Evolutionary conservation across 106 monocot genomes (phyloP).

Genomic region (Triglochin maritima): DNA sequence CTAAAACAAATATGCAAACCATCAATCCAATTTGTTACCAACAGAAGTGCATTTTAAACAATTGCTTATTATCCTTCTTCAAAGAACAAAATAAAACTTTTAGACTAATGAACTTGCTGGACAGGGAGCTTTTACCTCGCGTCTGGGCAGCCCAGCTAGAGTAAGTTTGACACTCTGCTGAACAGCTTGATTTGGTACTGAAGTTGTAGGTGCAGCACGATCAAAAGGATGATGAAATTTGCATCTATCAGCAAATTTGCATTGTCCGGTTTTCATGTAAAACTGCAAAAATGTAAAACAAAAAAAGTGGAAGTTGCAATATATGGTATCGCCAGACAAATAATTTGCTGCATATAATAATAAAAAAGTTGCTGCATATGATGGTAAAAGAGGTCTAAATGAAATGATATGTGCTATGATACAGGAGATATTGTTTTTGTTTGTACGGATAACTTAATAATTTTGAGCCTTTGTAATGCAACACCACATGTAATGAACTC

Average conservation of each 20-base stretch:
- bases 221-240: slow-evolving; percentile 75
- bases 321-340: neutral
- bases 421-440: no score
- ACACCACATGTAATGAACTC: no score
- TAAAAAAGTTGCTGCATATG: no score
- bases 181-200: slow-evolving; percentile 14
- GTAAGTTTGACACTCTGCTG: slow-evolving; percentile 48
- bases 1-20: slow-evolving; percentile 23
- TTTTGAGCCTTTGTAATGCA: no score
- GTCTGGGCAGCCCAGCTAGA: slow-evolving; percentile 79
- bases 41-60: neutral
- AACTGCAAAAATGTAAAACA: slow-evolving; percentile 30
- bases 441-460: no score
- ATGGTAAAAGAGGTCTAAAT: no score
- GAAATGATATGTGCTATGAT: no score
- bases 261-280: slow-evolving; percentile 84
- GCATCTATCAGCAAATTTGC: slow-evolving; percentile 69
- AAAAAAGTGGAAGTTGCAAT: neutral
- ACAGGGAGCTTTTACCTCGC: slow-evolving; percentile 38
- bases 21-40: neutral
- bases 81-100: neutral
- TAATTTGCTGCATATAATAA: no score
- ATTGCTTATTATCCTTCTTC: no score
- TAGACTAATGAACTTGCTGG: neutral
- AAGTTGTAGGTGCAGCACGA: slow-evolving; percentile 20